Evolutionary conservation across 2,329 filamentous ascomycete genomes (phyloP), one percentile per base, ranked within the genome.

Genomic region (Neopestalotiopsis rosae): DNA sequence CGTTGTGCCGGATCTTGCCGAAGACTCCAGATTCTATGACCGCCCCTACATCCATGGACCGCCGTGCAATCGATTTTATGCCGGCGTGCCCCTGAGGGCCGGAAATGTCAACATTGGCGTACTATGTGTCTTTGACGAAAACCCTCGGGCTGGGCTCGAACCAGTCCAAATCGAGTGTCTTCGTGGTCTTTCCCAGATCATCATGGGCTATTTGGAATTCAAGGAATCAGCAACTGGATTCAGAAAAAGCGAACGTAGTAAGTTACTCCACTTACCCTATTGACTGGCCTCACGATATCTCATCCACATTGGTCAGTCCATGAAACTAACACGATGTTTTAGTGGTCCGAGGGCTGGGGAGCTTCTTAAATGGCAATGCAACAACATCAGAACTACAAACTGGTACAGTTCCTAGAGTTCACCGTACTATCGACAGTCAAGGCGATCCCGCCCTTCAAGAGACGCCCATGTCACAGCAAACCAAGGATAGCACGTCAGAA

Each of bases 1-100:
- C 0, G 68, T 82, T 0, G 72, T 83, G 1, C 70, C 75, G 0
- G 79, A 85, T 64, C 73, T 85, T 1, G 71, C 71, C 0, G 45
- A 45, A 1, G 76, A 83, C 42, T 65, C 74, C 1, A 74, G 77
- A 1, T 81, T 80, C 52, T 68, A 69, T 5, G 34, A 67, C 30
- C 30, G 30, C 4, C 10, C 42, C 14, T 32, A 56, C 17, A 49
- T 58, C 12, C n/a, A 28, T 7, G 67, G 69, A 0, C 74, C 76
- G 32, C 72, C 74, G 0, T 69, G 69, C 2, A 73, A 74, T 34
- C 67, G 70, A 17, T 74, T 74, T 58, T 73, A 71, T 38, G 71
- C 71, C n/a, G 70, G 68, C n/a, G 69, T 71, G 4, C 70, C 71
- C 10, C 69, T 75, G 42, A 52, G 57, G 32, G 69, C 67, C 0